These are phyloP conservation scores for Parastagonospora nodorum DNA, from an alignment of 2,329 filamentous ascomycete genomes.

Conservation along the genomic window DNA sequence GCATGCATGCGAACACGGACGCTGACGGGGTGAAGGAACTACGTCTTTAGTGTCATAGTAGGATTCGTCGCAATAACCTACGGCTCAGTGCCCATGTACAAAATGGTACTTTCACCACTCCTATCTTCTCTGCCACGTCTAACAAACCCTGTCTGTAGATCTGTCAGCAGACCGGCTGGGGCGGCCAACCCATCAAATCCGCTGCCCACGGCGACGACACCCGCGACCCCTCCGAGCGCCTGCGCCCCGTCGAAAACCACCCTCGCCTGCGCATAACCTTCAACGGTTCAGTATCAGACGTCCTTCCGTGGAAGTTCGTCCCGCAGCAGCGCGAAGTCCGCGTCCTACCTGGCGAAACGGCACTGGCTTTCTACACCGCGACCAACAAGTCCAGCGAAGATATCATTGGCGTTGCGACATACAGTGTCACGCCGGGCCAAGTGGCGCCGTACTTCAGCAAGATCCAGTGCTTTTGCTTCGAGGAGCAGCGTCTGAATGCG, in stretches of 20 bases:
- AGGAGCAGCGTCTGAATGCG: constrained; percentile 89
- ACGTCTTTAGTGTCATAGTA: constrained; percentile 76
- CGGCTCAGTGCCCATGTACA: constrained; percentile 84
- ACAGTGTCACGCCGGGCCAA: constrained; percentile 94
- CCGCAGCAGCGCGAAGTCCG: constrained; percentile 97
- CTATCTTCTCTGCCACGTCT: constrained; percentile 7
- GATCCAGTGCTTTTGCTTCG: constrained; percentile 99
- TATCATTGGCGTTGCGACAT: constrained; percentile 97
- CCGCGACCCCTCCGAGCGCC: constrained; percentile 72
- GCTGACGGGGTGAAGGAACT: constrained; percentile 60
- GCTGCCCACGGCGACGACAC: constrained; percentile 65
- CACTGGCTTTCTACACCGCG: constrained; percentile 95
- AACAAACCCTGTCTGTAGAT: constrained; percentile 57
- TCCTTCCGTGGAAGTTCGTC: constrained; percentile 95
- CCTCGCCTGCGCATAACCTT: constrained; percentile 94
- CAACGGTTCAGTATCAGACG: constrained; percentile 91
- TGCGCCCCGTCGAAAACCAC: constrained; percentile 78
- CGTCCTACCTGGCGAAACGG: constrained; percentile 93
- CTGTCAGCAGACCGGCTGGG: constrained; percentile 87
- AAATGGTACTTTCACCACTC: constrained; percentile 65
- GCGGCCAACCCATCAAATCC: constrained; percentile 87
- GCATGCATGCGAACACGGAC: background rate
- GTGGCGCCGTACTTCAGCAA: constrained; percentile 98
- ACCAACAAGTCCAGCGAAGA: constrained; percentile 89
- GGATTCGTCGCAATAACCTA: constrained; percentile 81